These are phyloP conservation scores for Plasmodium gonderi DNA, from an alignment of 169 alveolate genomes.

Conservation along the genomic window DNA sequence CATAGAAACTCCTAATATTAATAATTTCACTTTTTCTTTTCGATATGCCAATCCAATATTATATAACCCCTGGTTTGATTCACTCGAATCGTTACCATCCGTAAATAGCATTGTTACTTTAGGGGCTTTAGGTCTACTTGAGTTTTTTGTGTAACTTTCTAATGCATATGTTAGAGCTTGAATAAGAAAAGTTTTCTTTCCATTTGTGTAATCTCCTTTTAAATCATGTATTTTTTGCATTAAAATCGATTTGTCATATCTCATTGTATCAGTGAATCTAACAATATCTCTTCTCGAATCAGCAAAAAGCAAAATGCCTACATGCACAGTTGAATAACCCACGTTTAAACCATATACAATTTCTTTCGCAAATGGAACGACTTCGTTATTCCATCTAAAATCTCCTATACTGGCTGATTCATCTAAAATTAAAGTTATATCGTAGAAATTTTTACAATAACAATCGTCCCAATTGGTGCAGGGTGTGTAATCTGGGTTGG, in stretches of 20 bases:
- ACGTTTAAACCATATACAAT: constrained; percentile 24
- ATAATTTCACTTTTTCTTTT: constrained; percentile 49
- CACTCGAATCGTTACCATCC: constrained; percentile 52
- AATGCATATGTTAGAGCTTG: constrained; percentile 36
- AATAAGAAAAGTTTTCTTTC: constrained; percentile 28
- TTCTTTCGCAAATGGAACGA: constrained; percentile 55
- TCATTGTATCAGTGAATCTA: constrained; percentile 24
- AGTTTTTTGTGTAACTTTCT: not conserved
- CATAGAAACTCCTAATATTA: constrained; percentile 57
- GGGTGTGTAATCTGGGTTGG: constrained; percentile 4
- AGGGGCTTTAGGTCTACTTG: constrained; percentile 63
- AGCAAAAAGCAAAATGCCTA: constrained; percentile 49
- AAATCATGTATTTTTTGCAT: constrained; percentile 25
- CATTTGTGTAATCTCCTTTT: constrained; percentile 27
- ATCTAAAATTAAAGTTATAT: constrained; percentile 57
- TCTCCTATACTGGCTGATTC: constrained; percentile 69
- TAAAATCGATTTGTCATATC: constrained; percentile 31
- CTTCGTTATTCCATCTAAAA: constrained; percentile 46
- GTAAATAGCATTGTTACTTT: constrained; percentile 61
- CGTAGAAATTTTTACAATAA: constrained; percentile 60
- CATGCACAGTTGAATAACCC: constrained; percentile 17
- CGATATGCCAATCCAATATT: constrained; percentile 37
- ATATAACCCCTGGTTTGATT: constrained; percentile 18
- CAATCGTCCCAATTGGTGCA: constrained; percentile 28
- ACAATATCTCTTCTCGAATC: constrained; percentile 44